These are phyloP conservation scores for Penicillium cosmopolitanum DNA, from an alignment of 495 filamentous ascomycete genomes.

Conservation along the genomic window DNA sequence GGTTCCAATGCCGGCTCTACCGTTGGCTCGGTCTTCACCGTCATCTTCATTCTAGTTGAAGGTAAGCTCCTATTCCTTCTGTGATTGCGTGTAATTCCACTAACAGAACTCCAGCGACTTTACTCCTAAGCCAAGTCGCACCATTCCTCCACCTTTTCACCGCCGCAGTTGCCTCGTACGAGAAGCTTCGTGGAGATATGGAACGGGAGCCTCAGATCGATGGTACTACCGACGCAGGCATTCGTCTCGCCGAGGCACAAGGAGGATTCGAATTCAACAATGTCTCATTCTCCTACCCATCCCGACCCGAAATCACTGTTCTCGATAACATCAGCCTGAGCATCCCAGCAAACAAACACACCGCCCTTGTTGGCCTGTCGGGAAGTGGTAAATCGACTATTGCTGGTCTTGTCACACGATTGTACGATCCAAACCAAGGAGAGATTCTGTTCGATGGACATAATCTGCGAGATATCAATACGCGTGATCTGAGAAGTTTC, in stretches of 20 bases:
- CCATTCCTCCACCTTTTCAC: slow-evolving; percentile 65
- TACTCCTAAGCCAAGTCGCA: slow-evolving; percentile 65
- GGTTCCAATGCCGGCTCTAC: slow-evolving; percentile 36
- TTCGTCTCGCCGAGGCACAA: slow-evolving; percentile 40
- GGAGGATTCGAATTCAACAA: slow-evolving; percentile 54
- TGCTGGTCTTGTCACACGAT: slow-evolving; percentile 55
- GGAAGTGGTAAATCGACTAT: slow-evolving; percentile 77
- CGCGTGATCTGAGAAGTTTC: slow-evolving; percentile 57
- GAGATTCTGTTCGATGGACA: slow-evolving; percentile 56
- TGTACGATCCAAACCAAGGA: slow-evolving; percentile 53
- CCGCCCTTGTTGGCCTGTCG: slow-evolving; percentile 70
- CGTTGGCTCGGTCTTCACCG: slow-evolving; percentile 64
- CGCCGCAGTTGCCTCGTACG: slow-evolving; percentile 56
- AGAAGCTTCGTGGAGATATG: slow-evolving; percentile 55
- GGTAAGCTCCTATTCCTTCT: slow-evolving; percentile 41
- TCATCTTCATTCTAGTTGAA: slow-evolving; percentile 68
- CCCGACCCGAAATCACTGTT: slow-evolving; percentile 61
- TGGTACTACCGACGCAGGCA: slow-evolving; percentile 39
- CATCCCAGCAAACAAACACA: slow-evolving; percentile 60
- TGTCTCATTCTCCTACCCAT: slow-evolving; percentile 66
- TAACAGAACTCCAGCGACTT: slow-evolving; percentile 50
- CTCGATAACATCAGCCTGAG: slow-evolving; percentile 51
- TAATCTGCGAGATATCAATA: slow-evolving; percentile 58
- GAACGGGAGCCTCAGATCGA: slow-evolving; percentile 56
- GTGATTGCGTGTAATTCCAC: not conserved